phyloP scores from a whole-genome alignment of 108 stramenopile genomes.

The Cyclotella baltica region DNA sequence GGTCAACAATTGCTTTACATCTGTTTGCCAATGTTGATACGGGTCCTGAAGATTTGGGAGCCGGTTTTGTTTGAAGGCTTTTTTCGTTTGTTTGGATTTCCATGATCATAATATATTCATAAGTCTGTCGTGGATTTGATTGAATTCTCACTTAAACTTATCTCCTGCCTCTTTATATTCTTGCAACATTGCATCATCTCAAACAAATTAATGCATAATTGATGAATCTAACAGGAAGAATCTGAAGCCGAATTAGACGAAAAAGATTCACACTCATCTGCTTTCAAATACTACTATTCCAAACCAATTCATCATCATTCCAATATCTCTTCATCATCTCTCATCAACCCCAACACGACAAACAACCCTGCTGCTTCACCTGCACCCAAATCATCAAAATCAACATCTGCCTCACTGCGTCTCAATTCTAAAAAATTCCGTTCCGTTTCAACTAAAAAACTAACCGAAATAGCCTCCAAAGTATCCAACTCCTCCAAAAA shows the following conservation, averaged over 20 bases:
- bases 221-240: conserved; percentile 29
- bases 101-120: too few relatives aligned
- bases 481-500: conserved; percentile 15
- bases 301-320: conserved; percentile 1
- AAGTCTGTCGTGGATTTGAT: too few relatives aligned
- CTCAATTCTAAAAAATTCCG: not conserved
- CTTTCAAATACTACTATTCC: not conserved
- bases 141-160: too few relatives aligned
- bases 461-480: conserved; percentile 32
- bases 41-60: too few relatives aligned
- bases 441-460: conserved; percentile 19
- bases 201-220: not conserved
- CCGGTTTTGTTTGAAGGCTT: too few relatives aligned
- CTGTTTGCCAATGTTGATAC: too few relatives aligned
- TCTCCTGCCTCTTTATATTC: not conserved
- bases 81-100: too few relatives aligned
- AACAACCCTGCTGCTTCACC: not conserved
- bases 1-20: too few relatives aligned
- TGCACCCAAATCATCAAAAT: not conserved
- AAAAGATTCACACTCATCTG: conserved; percentile 52
- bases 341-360: not conserved
- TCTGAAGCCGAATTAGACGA: conserved; percentile 53
- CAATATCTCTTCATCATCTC: not conserved
- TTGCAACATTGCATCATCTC: not conserved
- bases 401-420: not conserved